A percentile compares a stretch with the other conserved stretches of the same genome.
phyloP scores from a whole-genome alignment of 257 asterid species.

The Phtheirospermum japonicum region DNA sequence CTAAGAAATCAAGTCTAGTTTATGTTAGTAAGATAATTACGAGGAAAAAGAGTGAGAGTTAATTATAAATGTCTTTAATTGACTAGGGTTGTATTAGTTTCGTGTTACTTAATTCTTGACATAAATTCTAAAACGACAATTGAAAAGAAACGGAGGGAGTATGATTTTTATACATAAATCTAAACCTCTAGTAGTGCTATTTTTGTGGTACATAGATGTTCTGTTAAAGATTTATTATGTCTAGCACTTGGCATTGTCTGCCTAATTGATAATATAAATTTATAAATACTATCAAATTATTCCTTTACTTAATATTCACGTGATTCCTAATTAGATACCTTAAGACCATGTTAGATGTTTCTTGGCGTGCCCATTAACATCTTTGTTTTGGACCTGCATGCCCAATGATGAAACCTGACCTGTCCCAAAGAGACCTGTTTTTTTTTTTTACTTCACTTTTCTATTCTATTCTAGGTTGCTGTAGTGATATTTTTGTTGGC shows the following conservation, averaged over 20 bases:
- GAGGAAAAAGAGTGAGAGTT: too few species aligned
- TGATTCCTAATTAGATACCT: conserved; percentile 10
- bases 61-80: too few species aligned
- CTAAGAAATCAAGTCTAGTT: too few species aligned
- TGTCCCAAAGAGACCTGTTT: conserved; percentile 4
- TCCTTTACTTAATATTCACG: background rate
- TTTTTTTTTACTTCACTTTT: background rate
- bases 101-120: too few species aligned
- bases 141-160: too few species aligned
- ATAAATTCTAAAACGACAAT: too few species aligned
- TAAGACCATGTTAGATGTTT: conserved; percentile 17
- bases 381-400: conserved; percentile 21
- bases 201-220: conserved; percentile 10
- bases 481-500: conserved; percentile 28
- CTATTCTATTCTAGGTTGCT: conserved; percentile 18
- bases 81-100: too few species aligned
- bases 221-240: background rate
- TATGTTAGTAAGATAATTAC: too few species aligned
- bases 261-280: conserved; percentile 1
- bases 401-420: conserved; percentile 17
- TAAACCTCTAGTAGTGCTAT: conserved; percentile 4
- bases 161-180: conserved; percentile 10
- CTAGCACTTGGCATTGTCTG: conserved; percentile 2
- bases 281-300: background rate
- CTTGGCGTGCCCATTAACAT: conserved; percentile 5